Conservation (phyloP, 1,284 basidiomycete genomes). For the Naganishia sp. region DNA sequence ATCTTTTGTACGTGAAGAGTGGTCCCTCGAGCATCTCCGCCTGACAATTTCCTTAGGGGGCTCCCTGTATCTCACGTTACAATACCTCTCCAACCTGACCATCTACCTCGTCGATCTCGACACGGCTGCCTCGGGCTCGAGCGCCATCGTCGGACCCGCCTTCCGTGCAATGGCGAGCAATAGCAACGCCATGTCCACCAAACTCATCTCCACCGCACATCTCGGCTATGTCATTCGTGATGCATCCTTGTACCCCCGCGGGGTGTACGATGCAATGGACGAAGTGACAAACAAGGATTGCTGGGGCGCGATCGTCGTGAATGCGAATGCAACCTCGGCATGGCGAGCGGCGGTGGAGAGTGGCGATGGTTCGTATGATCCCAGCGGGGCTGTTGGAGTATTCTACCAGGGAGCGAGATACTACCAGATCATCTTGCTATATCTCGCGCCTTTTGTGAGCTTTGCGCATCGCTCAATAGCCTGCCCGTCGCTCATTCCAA, state of each 20-base stretch:
- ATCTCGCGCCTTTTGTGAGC: conserved; percentile 42
- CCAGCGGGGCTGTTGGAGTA: conserved; percentile 43
- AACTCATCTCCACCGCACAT: conserved; percentile 35
- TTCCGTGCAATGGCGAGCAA: conserved; percentile 13
- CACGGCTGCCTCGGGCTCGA: conserved; percentile 14
- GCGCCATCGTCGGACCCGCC: conserved; percentile 26
- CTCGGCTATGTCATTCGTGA: conserved; percentile 40
- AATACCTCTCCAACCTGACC: conserved; percentile 38
- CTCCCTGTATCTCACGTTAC: conserved; percentile 41
- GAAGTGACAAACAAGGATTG: conserved; percentile 38
- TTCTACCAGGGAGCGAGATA: conserved; percentile 45
- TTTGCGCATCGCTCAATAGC: neutral
- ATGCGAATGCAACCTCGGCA: conserved; percentile 38
- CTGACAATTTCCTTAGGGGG: conserved; percentile 41
- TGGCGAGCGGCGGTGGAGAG: conserved; percentile 37
- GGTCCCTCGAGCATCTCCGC: conserved; percentile 34
- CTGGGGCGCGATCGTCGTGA: conserved; percentile 39
- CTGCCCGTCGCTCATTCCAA: neutral
- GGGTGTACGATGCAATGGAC: conserved; percentile 38
- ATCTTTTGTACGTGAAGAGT: conserved; percentile 46
- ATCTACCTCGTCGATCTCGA: conserved; percentile 45
- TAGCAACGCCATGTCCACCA: conserved; percentile 30
- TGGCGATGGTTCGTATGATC: conserved; percentile 47
- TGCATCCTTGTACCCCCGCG: conserved; percentile 39
- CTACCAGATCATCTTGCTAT: conserved; percentile 47